These are phyloP conservation scores for Hypomyces rosellus DNA, from an alignment of 2,329 filamentous ascomycete species.

Conservation along the genomic window DNA sequence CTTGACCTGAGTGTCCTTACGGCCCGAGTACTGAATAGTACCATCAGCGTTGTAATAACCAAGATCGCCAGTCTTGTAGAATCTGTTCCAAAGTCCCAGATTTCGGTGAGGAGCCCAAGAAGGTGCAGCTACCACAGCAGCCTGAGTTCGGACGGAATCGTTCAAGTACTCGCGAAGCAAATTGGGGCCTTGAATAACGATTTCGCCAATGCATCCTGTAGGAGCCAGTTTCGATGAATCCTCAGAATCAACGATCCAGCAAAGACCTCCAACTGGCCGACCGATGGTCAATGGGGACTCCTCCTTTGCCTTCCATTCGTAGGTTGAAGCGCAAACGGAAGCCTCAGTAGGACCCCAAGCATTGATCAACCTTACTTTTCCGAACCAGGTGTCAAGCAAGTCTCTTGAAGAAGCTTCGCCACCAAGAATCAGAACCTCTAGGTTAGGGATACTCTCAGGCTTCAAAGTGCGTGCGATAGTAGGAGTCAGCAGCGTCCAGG, in stretches of 20 bases:
- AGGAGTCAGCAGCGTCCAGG: conserved; percentile 2
- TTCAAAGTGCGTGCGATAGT: not conserved
- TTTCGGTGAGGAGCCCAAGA: conserved; percentile 1
- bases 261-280: not conserved
- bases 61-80: conserved; percentile 7
- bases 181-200: conserved; percentile 4
- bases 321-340: not conserved
- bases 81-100: not conserved
- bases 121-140: not conserved
- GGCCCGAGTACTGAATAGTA: not conserved
- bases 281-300: conserved; percentile 4
- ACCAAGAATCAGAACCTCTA: not conserved
- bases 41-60: conserved; percentile 6
- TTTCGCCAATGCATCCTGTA: conserved; percentile 1
- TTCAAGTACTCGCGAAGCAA: conserved; percentile 1
- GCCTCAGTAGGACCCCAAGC: conserved; percentile 8
- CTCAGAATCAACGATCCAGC: conserved; percentile 7
- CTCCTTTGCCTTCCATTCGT: not conserved
- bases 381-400: conserved; percentile 8
- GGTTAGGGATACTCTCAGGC: not conserved
- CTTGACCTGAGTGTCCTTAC: conserved; percentile 8
- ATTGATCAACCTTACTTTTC: conserved; percentile 1
- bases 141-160: not conserved
- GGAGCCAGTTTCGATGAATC: not conserved
- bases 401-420: conserved; percentile 7